Conservation (phyloP, 2,329 filamentous ascomycete species). For the Cladosporium sp. region DNA sequence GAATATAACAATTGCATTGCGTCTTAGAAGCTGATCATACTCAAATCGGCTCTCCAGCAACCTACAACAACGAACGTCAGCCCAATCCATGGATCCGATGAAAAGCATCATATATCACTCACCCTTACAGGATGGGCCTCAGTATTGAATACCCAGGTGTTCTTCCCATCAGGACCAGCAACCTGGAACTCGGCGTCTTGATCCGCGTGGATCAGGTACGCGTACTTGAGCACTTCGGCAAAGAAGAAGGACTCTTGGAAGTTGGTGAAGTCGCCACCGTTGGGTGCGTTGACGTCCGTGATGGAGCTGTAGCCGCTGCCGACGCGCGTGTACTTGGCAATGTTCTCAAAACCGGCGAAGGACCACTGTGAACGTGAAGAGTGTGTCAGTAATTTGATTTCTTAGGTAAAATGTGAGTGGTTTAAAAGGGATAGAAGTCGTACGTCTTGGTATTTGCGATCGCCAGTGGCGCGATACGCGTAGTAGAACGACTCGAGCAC, state of each 20-base stretch:
- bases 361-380: constrained; percentile 55
- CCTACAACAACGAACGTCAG: not conserved
- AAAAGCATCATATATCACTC: not conserved
- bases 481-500: constrained; percentile 86
- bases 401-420: not conserved
- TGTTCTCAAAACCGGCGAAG: constrained; percentile 73
- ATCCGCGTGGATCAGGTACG: constrained; percentile 22
- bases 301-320: constrained; percentile 70
- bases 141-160: constrained; percentile 64
- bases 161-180: constrained; percentile 37
- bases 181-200: constrained; percentile 24
- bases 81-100: not conserved
- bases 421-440: not conserved
- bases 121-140: constrained; percentile 64
- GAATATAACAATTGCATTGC: not conserved
- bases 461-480: constrained; percentile 76
- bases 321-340: constrained; percentile 64
- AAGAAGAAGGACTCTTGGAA: constrained; percentile 88
- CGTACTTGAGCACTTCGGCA: constrained; percentile 85
- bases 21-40: not conserved
- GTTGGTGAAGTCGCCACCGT: constrained; percentile 65
- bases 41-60: constrained; percentile 2
- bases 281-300: constrained; percentile 62
- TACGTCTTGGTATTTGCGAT: constrained; percentile 71
- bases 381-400: not conserved